Evolutionary conservation across 2,329 filamentous ascomycete genomes (phyloP).

Genomic region (Cytospora paraplurivora): DNA sequence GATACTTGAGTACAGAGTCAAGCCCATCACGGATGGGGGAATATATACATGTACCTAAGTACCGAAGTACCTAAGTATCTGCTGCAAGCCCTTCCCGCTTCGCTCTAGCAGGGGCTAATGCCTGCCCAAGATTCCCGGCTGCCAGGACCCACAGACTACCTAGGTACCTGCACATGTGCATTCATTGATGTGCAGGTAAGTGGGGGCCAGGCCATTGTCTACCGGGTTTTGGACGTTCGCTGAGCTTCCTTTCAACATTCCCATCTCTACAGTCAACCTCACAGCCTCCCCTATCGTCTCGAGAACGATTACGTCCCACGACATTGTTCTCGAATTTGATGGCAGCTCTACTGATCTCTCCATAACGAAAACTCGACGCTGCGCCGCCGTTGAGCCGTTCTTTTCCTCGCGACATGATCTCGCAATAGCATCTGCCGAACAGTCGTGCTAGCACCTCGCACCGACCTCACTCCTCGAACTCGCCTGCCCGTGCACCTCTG

Average conservation of each 20-base stretch:
- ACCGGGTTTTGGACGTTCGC: not conserved
- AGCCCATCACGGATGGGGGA: not conserved
- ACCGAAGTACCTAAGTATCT: not conserved
- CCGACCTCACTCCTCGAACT: slow-evolving; percentile 12
- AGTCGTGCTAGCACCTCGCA: slow-evolving; percentile 24
- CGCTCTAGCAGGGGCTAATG: not conserved
- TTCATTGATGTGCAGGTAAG: not conserved
- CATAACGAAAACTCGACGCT: slow-evolving; percentile 2
- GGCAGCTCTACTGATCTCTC: not conserved
- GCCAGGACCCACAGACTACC: too few species aligned
- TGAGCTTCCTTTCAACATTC: not conserved
- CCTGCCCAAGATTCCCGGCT: not conserved
- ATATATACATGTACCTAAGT: not conserved
- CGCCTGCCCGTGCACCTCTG: not conserved
- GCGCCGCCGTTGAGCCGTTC: slow-evolving; percentile 15
- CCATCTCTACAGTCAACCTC: not conserved
- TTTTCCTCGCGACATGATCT: slow-evolving; percentile 17
- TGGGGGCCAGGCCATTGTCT: not conserved
- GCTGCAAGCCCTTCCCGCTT: not conserved
- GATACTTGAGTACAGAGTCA: not conserved
- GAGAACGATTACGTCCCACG: not conserved
- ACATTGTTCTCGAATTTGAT: not conserved
- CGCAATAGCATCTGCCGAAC: slow-evolving; percentile 20
- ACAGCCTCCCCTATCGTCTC: not conserved
- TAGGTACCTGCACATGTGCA: not conserved